Base-by-base conservation (phyloP, 805 yeast species). In the Metschnikowia picachoensis region DNA sequence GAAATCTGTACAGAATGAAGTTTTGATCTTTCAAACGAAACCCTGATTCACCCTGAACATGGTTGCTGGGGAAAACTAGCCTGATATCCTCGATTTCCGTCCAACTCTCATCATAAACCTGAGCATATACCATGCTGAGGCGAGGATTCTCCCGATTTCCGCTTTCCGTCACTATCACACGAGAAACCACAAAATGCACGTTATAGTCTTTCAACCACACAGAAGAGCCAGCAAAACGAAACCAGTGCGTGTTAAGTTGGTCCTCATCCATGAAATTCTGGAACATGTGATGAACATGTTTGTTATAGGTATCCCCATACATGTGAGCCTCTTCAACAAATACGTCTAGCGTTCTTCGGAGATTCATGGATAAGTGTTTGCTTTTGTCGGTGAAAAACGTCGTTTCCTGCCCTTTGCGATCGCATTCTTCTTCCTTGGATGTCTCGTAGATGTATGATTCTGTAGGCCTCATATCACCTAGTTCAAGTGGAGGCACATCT, bases 61-160 rank as follows among this genome's bases (percentile, higher is more conserved):
- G 36, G 17, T 55, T 58, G 8, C 55, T 47, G 1, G 69, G 69
- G 4, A 64, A 52, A 3, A 61, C 61, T 27, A 64, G 47, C 3
- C 54, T 46, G 13, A 53, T 53, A 33, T 59, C 51, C 12, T 39
- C 60, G 25, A 59, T 29, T 43, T 59, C 62, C 2, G 49, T 49
- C 62, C 64, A 59, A 30, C 51, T 37, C 41, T 51, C 47, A 35
- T 58, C 60, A 36, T 48, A 60, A 13, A 59, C 31, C 38, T 60
- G 64, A 4, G 57, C 51, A 27, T 49, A 52, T 12, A 50, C 37
- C 39, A 59, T 49, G 28, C 57, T 50, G 7, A 48, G 40, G 16
- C 46, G 48, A 8, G 59, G 49, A 14, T 43, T 39, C 8, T 54
- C 48, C 4, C 57, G 44, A 8, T 35, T 37, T 2, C 53, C 52